Base-by-base conservation (phyloP, 805 yeast genomes). In the Cyberlindnera americana region DNA sequence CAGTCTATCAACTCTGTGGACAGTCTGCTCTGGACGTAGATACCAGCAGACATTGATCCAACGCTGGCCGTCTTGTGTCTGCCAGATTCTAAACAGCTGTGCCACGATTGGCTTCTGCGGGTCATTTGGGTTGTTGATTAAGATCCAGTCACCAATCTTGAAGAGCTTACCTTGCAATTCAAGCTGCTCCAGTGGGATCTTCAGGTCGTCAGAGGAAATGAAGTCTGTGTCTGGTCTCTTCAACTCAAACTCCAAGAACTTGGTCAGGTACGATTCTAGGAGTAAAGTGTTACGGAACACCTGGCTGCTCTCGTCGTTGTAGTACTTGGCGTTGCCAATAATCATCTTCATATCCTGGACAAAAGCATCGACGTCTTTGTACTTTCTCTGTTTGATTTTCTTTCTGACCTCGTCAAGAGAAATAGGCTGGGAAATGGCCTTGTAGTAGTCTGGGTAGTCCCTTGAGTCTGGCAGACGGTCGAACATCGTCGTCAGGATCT, bases 21-120 rank as follows among this genome's bases (percentile, higher is more conserved):
- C 95, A 0, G 99, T 93, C 71, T 95, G 97, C 61, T 93, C 98
- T 1, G 99, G 96, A 52, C 98, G 78, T 56, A 87, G 83, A 64
- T 91, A 93, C 99, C 98, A 93, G 68, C 98, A 93, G 28, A 87
- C 95, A 59, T 93, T 91, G 57, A 90, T 75, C 79, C 90, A 90
- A 45, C 82, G 76, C 53, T 81, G 80, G 40, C 90, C 95, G 48
- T 89, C 95, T 15, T 71, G 67, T n/a, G 78, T 72, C 44, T 81
- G 78, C 99, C 99, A 93, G 46, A 93, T 75, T 54, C 96, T 75
- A 67, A 91, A 93, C 21, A 93, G 77, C 63, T 93, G 99, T 13
- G 95, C 96, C 25, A 89, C 86, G 16, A 90, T 90, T 13, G 99
- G 98, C 60, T 86, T 85, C 21, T 81, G 73, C 3, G 83, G 79